phyloP scores from a whole-genome alignment of 768 basidiomycete genomes.

The Boletellus ananiceps region DNA sequence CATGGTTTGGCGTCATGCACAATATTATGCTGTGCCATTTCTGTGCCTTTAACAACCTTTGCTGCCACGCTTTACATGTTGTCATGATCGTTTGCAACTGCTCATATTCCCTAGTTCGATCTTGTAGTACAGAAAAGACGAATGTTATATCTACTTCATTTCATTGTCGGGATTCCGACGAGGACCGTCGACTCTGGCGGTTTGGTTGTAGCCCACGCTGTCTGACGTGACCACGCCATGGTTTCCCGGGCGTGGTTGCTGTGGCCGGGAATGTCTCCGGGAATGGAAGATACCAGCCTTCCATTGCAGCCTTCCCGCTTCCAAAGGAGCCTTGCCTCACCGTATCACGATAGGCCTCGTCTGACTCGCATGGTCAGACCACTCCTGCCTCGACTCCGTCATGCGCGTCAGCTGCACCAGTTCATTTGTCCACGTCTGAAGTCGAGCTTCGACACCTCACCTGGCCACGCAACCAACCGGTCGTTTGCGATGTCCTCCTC shows the following conservation, averaged over 20 bases:
- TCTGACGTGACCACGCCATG: too few species aligned
- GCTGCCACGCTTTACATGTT: slow-evolving; percentile 28
- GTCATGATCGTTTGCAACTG: slow-evolving; percentile 20
- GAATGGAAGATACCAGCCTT: too few species aligned
- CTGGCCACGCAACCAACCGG: background rate
- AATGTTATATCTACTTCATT: slow-evolving; percentile 5
- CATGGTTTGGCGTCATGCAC: slow-evolving; percentile 18
- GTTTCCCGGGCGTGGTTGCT: too few species aligned
- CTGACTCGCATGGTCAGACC: background rate
- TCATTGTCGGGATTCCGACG: too few species aligned
- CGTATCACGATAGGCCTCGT: too few species aligned
- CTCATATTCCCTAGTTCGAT: slow-evolving; percentile 22
- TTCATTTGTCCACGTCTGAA: background rate
- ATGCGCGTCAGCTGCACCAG: background rate
- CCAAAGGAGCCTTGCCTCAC: too few species aligned
- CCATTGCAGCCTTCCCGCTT: too few species aligned
- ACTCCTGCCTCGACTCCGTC: background rate
- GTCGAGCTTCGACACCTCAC: too few species aligned
- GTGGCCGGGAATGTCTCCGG: too few species aligned
- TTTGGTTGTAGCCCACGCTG: too few species aligned
- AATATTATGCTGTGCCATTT: slow-evolving; percentile 21
- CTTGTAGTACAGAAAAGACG: slow-evolving; percentile 18
- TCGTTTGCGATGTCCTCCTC: slow-evolving; percentile 1
- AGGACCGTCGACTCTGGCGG: too few species aligned
- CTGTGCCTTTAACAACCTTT: slow-evolving; percentile 20